A percentile compares a stretch with the other conserved stretches of the same genome.
Conservation (phyloP, 2,329 filamentous ascomycete species). For the Microcyclospora tardicrescens region DNA sequence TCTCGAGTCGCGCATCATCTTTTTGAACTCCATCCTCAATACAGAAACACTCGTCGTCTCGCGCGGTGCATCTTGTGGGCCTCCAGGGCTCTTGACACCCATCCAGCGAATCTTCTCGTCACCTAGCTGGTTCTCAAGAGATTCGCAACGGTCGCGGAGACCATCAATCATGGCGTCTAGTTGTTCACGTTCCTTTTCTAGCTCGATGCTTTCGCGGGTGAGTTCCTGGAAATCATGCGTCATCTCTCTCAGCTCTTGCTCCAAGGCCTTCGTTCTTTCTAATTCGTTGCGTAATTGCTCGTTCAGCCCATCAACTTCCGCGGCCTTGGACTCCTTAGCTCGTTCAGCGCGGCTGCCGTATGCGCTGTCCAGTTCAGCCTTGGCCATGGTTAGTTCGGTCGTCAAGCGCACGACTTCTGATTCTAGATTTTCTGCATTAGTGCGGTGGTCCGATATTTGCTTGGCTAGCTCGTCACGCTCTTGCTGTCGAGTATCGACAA, state of each 20-base stretch:
- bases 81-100: constrained; percentile 43
- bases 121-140: constrained; percentile 48
- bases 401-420: constrained; percentile 52
- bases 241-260: constrained; percentile 54
- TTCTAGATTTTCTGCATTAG: constrained; percentile 35
- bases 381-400: constrained; percentile 77
- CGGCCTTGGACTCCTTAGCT: constrained; percentile 52
- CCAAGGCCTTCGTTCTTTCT: constrained; percentile 34
- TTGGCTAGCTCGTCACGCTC: constrained; percentile 17
- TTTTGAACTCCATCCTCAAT: constrained; percentile 62
- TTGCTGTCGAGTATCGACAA: constrained; percentile 16
- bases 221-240: constrained; percentile 58
- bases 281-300: constrained; percentile 2
- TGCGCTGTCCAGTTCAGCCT: constrained; percentile 84
- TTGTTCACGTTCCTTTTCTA: constrained; percentile 55
- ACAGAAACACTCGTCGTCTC: constrained; percentile 56
- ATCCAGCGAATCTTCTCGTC: constrained; percentile 57
- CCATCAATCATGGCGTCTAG: constrained; percentile 52
- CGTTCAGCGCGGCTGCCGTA: constrained; percentile 66
- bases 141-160: constrained; percentile 50
- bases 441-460: constrained; percentile 19
- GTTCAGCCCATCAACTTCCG: constrained; percentile 34
- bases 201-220: constrained; percentile 56
- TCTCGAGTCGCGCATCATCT: constrained; percentile 64
- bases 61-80: constrained; percentile 14